phyloP scores from a whole-genome alignment of 352 stramenopile genomes.

The Lagenidium giganteum region DNA sequence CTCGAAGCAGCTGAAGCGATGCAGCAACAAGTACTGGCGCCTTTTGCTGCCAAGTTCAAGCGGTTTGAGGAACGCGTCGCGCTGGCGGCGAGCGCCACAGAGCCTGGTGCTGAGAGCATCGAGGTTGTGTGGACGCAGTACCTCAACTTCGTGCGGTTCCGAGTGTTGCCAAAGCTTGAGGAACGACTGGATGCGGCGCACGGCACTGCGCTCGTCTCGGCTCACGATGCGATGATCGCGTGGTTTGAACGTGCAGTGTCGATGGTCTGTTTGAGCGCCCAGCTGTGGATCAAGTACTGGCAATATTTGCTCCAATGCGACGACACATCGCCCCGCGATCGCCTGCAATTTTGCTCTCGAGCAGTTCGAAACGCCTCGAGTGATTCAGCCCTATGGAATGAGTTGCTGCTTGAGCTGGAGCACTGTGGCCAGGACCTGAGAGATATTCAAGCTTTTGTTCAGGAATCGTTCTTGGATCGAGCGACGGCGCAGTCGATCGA shows the following conservation, averaged over 20 bases:
- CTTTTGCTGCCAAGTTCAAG: constrained; percentile 60
- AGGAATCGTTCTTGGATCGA: constrained; percentile 23
- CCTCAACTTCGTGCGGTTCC: constrained; percentile 56
- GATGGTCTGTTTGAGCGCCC: constrained; percentile 45
- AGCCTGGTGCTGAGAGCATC: constrained; percentile 8
- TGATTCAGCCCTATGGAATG: constrained; percentile 50
- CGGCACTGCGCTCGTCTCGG: constrained; percentile 1
- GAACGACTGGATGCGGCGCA: constrained; percentile 1
- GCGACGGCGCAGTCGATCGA: constrained; percentile 41
- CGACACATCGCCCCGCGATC: not conserved
- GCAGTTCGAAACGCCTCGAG: constrained; percentile 66
- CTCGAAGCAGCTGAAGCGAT: constrained; percentile 24
- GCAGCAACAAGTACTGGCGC: constrained; percentile 36
- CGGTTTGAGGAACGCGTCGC: constrained; percentile 34
- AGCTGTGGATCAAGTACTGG: constrained; percentile 54
- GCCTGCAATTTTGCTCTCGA: constrained; percentile 20
- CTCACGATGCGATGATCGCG: constrained; percentile 29
- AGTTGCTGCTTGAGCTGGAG: constrained; percentile 55
- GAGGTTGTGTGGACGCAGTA: constrained; percentile 50
- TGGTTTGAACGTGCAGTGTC: constrained; percentile 54
- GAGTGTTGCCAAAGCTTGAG: constrained; percentile 29
- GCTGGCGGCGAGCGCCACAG: constrained; percentile 10
- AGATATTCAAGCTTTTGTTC: constrained; percentile 21
- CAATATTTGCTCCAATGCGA: constrained; percentile 27
- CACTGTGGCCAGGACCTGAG: too few species aligned